A percentile compares a stretch with the other conserved stretches of the same genome.
Conservation (phyloP, 768 basidiomycete genomes). For the Rhizopogon salebrosus region DNA sequence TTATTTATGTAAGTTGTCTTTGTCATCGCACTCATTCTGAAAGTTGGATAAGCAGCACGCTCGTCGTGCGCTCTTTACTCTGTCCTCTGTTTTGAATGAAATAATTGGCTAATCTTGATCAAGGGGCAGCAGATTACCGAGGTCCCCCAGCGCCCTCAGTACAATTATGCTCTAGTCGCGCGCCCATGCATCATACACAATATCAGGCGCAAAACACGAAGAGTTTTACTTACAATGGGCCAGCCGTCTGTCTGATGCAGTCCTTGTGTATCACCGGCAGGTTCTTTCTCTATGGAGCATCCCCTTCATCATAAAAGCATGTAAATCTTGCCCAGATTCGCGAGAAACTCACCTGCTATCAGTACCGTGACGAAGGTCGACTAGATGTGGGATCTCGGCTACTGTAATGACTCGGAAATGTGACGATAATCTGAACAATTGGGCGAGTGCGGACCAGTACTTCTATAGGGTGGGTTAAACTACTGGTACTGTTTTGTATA, state of each 20-base stretch:
- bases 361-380: not conserved
- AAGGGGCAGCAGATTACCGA: not conserved
- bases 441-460: too few relatives aligned
- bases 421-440: not conserved
- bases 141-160: not conserved
- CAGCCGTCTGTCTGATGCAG: too few relatives aligned
- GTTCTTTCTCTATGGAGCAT: not conserved
- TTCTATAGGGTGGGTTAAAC: too few relatives aligned
- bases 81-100: not conserved
- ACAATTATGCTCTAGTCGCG: not conserved
- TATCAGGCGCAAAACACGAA: not conserved
- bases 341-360: not conserved
- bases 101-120: not conserved
- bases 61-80: not conserved
- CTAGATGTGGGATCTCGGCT: not conserved
- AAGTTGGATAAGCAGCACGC: not conserved
- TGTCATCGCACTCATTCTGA: not conserved
- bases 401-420: too few relatives aligned
- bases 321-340: not conserved
- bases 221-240: not conserved
- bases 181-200: too few relatives aligned
- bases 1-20: slow-evolving; percentile 2
- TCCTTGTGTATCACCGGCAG: not conserved
- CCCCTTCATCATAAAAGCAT: not conserved
- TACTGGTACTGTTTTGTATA: not conserved